Conservation (phyloP, 768 basidiomycete species). For the Mycena alexandri region DNA sequence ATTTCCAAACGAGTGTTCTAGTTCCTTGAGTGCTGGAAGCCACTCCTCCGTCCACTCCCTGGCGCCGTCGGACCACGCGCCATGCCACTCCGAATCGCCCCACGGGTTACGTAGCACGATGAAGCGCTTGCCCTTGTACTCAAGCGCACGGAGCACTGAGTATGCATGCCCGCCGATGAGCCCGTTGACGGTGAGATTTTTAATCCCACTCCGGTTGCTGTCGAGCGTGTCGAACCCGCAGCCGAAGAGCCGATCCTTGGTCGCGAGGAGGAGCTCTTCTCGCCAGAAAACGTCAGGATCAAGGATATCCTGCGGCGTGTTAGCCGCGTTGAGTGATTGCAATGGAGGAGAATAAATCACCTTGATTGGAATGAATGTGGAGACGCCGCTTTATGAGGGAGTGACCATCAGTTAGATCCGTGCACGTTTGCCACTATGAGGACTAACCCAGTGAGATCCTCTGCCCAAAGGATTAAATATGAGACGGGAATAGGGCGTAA, state of each 20-base stretch:
- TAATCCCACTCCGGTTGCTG: slow-evolving; percentile 48
- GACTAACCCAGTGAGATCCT: slow-evolving; percentile 69
- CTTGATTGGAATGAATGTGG: slow-evolving; percentile 57
- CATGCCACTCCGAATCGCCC: slow-evolving; percentile 63
- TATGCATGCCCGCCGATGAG: slow-evolving; percentile 61
- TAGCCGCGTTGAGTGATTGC: background rate
- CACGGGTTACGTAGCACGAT: slow-evolving; percentile 65
- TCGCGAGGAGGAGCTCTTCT: slow-evolving; percentile 64
- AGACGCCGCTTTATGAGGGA: slow-evolving; percentile 58
- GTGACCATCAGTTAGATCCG: background rate
- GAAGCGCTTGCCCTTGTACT: slow-evolving; percentile 61
- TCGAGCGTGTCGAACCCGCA: slow-evolving; percentile 59
- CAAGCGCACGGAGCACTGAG: slow-evolving; percentile 59
- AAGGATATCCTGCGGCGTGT: slow-evolving; percentile 55
- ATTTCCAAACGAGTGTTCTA: slow-evolving; percentile 60
- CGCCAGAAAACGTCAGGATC: slow-evolving; percentile 65
- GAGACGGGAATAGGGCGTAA: background rate
- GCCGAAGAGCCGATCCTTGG: slow-evolving; percentile 65
- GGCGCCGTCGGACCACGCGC: slow-evolving; percentile 62
- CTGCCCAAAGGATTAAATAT: slow-evolving; percentile 32
- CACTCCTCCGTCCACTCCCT: slow-evolving; percentile 66
- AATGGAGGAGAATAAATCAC: slow-evolving; percentile 32
- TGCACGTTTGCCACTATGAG: background rate
- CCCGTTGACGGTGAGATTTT: slow-evolving; percentile 49
- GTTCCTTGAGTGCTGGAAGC: slow-evolving; percentile 53